Conservation (phyloP, 2,329 filamentous ascomycete genomes). For the Exophiala aquamarina region DNA sequence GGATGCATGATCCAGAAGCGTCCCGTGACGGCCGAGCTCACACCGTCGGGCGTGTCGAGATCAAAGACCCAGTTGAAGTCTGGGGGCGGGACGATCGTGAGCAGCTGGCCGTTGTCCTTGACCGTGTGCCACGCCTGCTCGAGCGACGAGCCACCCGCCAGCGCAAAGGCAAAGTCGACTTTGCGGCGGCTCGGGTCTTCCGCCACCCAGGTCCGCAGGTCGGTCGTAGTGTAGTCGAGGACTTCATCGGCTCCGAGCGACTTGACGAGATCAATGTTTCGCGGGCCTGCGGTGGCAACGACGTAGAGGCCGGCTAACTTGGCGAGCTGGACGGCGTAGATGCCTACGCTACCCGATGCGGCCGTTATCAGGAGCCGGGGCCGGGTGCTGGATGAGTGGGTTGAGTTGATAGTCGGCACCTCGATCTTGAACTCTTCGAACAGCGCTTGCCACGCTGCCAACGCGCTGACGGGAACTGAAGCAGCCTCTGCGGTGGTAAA, state of each 20-base stretch:
- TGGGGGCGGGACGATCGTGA: conserved; percentile 43
- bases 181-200: conserved; percentile 27
- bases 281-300: conserved; percentile 39
- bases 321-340: conserved; percentile 46
- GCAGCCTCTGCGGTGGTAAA: conserved; percentile 40
- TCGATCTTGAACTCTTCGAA: conserved; percentile 39
- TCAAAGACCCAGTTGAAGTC: conserved; percentile 32
- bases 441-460: conserved; percentile 47
- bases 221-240: conserved; percentile 40
- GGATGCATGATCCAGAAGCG: conserved; percentile 46
- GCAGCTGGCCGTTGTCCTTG: conserved; percentile 37
- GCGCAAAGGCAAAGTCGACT: conserved; percentile 48
- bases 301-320: conserved; percentile 39
- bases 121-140: conserved; percentile 45
- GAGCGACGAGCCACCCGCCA: conserved; percentile 42
- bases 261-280: conserved; percentile 41
- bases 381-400: conserved; percentile 14
- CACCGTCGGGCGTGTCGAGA: conserved; percentile 23
- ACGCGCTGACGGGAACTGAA: conserved; percentile 40
- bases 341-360: conserved; percentile 46
- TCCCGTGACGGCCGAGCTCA: conserved; percentile 32
- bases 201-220: conserved; percentile 36
- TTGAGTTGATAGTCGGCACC: conserved; percentile 3
- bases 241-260: conserved; percentile 42
- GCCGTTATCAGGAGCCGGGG: conserved; percentile 47